These are phyloP conservation scores for Brettanomyces sp. DNA, from an alignment of 805 yeast species.

Conservation along the genomic window DNA sequence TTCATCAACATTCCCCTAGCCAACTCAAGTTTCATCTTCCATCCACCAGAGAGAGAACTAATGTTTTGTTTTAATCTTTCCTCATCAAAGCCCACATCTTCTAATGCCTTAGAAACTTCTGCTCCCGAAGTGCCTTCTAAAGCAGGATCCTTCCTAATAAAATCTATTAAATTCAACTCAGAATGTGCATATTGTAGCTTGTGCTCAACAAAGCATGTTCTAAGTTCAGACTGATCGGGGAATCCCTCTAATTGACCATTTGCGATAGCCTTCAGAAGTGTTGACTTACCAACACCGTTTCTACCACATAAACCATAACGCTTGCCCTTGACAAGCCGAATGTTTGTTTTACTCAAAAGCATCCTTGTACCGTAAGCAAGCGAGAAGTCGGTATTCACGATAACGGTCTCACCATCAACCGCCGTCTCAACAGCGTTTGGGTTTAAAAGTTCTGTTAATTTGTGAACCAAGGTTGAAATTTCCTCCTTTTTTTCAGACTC, in stretches of 20 bases:
- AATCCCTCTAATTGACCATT: conserved; percentile 96
- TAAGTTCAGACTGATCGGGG: conserved; percentile 78
- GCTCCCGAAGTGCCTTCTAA: conserved; percentile 51
- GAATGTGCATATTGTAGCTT: conserved; percentile 92
- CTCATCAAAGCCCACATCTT: conserved; percentile 83
- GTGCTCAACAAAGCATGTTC: conserved; percentile 96
- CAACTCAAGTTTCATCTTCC: conserved; percentile 97
- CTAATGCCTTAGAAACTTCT: conserved; percentile 69
- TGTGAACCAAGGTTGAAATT: conserved; percentile 35
- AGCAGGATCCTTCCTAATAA: conserved; percentile 86
- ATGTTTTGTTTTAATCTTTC: conserved; percentile 85
- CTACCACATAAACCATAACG: conserved; percentile 97
- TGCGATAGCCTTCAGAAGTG: conserved; percentile 93
- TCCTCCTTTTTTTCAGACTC: conserved; percentile 28
- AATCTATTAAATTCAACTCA: conserved; percentile 76
- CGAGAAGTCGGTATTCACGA: conserved; percentile 91
- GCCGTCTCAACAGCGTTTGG: conserved; percentile 47
- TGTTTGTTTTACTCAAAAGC: conserved; percentile 86
- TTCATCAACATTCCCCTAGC: conserved; percentile 99
- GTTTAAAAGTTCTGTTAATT: conserved; percentile 47
- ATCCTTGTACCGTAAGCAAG: conserved; percentile 96
- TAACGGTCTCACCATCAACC: conserved; percentile 75
- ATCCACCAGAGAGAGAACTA: conserved; percentile 95
- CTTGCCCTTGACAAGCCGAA: conserved; percentile 86
- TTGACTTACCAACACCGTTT: conserved; percentile 98